Evolutionary conservation across 768 basidiomycete species (phyloP), one percentile per base, ranked within the genome.

Genomic region (Suillus clintonianus): DNA sequence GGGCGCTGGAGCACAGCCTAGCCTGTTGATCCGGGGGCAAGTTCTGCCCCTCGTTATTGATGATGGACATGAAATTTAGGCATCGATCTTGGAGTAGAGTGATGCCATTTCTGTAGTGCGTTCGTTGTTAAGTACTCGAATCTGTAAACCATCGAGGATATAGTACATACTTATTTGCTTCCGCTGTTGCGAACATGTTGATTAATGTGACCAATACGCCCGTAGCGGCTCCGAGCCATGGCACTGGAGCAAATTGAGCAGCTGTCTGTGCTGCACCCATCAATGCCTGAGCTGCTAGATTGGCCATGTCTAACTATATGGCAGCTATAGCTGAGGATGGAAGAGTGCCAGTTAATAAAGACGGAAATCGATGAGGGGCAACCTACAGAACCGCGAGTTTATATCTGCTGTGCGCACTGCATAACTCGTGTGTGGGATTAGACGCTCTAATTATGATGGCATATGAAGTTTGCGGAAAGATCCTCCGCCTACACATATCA

Each of bases 211-310:
- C 79, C 15, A 84, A 67, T 1, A 80, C 61, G 19, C 80, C 82
- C 32, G 82, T 76, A 14, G 79, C 77, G 14, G 80, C 78, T 9
- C 71, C 74, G 15, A 86, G 74, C 56, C 78, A 84, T 36, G 86
- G 86, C 8, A 86, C 72, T 11, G 84, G 82, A 27, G 78, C 71
- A 57, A 84, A 79, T 59, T 82, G 72, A 24, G 85, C 82, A 19
- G 83, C 74, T 2, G 82, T 73, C 67, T 85, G 82, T 8, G 82
- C 81, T 5, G 70, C 65, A 4, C 65, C 50, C 37, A 76, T 53
- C 39, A 68, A 14, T 45, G 70, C 14, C 4, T 62, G 36, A 13
- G 67, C 43, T 1, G 65, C 68, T 50, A 64, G 60, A 2, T 67
- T 62, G 41, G 67, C 19, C 9, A 68, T 37, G 50, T 68, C 60